Base-by-base conservation (phyloP, 2,329 filamentous ascomycete species). In the Aspergillus sp. region DNA sequence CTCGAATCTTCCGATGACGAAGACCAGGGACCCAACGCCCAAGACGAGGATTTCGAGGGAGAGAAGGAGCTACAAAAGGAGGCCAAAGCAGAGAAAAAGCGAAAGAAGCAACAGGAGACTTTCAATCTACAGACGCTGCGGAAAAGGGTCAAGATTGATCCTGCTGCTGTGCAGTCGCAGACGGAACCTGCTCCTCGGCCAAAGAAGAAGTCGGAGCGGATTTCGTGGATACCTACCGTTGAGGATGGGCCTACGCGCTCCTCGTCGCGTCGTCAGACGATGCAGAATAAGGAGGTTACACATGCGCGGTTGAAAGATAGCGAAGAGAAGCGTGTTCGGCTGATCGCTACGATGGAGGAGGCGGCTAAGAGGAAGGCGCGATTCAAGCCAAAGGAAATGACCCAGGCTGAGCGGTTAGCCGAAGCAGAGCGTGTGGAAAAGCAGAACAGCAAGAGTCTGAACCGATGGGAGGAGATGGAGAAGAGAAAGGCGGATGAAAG, bases 391-490 rank as follows among this genome's bases (percentile, higher is more conserved):
- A 86, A 85, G 49, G 79, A 85, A 23, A 83, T 95, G 81, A 95
- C 90, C 5, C 91, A 96, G 68, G 88, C 82, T 41, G 85, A 97
- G 65, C 81, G 90, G 33, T 76, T 96, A 23, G 84, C 82, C 23
- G 88, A 95, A 68, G 90, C 90, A 1, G 88, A 85, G 15, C 73
- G 84, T 45, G 84, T 94, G 5, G 93, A 97, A 69, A 85, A 86
- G 67, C 78, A 84, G 59, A 96, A 98, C 67, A 81, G 85, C 57
- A 94, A 88, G 76, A 97, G 86, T 67, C 72, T 95, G 61, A 96
- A 91, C 62, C 80, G 88, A 48, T 97, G 91, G 90, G 90, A 97
- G 67, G 86, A 89, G 66, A 88, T 89, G 5, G 93, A 98, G 71
- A 90, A 89, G 69, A 83, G 86, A 64, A 83, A 91, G 49, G 86